Conservation (phyloP, 1,139 yeast species). For the Candida tunisiensis region DNA sequence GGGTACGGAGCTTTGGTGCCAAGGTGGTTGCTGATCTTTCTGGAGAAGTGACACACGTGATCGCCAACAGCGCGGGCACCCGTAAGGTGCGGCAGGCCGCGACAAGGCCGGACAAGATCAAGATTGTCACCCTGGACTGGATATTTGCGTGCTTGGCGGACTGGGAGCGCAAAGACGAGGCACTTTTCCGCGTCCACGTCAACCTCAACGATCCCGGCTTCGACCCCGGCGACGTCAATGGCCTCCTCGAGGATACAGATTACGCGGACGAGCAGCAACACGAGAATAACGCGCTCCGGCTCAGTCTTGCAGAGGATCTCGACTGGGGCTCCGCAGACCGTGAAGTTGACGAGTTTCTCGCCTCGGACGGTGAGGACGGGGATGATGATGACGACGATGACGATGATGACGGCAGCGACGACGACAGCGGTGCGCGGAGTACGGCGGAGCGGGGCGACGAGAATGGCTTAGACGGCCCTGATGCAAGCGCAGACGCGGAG, state of each 20-base stretch:
- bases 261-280: slow-evolving; percentile 7
- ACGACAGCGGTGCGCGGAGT: too few species aligned
- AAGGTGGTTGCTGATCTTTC: slow-evolving; percentile 58
- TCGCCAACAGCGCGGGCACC: slow-evolving; percentile 60
- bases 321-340: slow-evolving; percentile 22
- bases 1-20: slow-evolving; percentile 92
- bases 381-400: slow-evolving; percentile 8
- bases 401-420: slow-evolving; percentile 5
- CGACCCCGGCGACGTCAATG: slow-evolving; percentile 6
- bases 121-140: slow-evolving; percentile 90
- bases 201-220: slow-evolving; percentile 21
- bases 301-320: slow-evolving; percentile 15
- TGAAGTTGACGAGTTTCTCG: slow-evolving; percentile 21
- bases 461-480: too few species aligned
- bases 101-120: slow-evolving; percentile 26
- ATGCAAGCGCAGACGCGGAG: too few species aligned
- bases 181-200: slow-evolving; percentile 40
- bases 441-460: too few species aligned
- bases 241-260: slow-evolving; percentile 10
- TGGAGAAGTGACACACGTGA: slow-evolving; percentile 73
- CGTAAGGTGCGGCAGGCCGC: slow-evolving; percentile 60
- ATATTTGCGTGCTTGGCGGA: slow-evolving; percentile 65
- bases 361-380: slow-evolving; percentile 15
- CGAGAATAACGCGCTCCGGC: slow-evolving; percentile 5
- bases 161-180: slow-evolving; percentile 62